These are phyloP conservation scores for Diaporthe ilicicola DNA, from an alignment of 2,329 filamentous ascomycete species.

Conservation along the genomic window DNA sequence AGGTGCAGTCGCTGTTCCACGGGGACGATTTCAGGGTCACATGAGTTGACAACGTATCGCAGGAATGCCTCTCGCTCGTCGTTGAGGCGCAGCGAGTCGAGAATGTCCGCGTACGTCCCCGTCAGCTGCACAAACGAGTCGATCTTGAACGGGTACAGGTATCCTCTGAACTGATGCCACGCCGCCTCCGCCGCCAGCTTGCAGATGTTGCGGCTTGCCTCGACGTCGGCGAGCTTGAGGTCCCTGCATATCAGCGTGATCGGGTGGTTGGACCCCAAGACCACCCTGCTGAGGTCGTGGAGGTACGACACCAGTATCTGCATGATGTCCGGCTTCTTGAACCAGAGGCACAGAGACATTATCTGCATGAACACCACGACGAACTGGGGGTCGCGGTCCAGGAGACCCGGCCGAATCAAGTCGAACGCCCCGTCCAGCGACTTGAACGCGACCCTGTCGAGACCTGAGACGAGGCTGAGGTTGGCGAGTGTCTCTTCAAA, in stretches of 20 bases:
- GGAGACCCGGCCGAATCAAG: conserved; percentile 14
- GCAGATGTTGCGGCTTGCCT: conserved; percentile 7
- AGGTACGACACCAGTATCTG: conserved; percentile 21
- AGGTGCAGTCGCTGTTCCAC: conserved; percentile 24
- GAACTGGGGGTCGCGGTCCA: conserved; percentile 17
- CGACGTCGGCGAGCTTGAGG: background rate
- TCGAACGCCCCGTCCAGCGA: conserved; percentile 25
- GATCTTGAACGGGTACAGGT: background rate
- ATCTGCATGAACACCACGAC: conserved; percentile 22
- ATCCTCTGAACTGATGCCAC: conserved; percentile 22
- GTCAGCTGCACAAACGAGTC: conserved; percentile 21
- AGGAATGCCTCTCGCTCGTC: conserved; percentile 26
- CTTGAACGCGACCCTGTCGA: conserved; percentile 25
- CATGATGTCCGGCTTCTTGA: conserved; percentile 24
- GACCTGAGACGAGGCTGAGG: conserved; percentile 7
- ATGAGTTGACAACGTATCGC: background rate
- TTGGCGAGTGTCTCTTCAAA: conserved; percentile 29
- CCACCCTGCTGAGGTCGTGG: conserved; percentile 18
- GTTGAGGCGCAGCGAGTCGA: conserved; percentile 23
- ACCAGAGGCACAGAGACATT: conserved; percentile 22
- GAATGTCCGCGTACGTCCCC: conserved; percentile 18
- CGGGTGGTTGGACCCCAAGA: conserved; percentile 13
- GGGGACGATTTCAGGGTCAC: background rate
- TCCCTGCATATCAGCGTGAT: conserved; percentile 12
- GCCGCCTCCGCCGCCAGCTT: conserved; percentile 24